Conservation (phyloP, 768 basidiomycete species). For the Pholiota microspora region DNA sequence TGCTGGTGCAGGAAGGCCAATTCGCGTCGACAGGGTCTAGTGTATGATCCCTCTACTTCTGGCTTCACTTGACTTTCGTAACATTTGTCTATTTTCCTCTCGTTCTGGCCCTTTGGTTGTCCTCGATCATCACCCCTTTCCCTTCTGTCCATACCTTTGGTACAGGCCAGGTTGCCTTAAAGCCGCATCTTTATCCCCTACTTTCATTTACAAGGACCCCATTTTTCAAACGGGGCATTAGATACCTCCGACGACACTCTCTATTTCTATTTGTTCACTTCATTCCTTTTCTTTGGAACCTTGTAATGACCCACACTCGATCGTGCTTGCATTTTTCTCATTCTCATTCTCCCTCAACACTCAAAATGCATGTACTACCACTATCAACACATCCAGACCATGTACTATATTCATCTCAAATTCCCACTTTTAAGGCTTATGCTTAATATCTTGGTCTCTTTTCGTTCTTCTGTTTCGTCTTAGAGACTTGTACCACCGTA, state of each 20-base stretch:
- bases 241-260: background rate
- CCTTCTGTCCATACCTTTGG: background rate
- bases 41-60: background rate
- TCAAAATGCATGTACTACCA: background rate
- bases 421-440: too few species aligned
- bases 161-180: background rate
- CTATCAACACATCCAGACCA: background rate
- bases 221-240: background rate
- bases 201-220: too few species aligned
- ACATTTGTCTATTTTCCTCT: too few species aligned
- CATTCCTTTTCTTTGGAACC: background rate
- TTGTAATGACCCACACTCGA: background rate
- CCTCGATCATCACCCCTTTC: background rate
- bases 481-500: background rate
- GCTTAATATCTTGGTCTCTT: too few species aligned
- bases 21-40: background rate
- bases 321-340: too few species aligned
- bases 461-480: background rate
- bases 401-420: too few species aligned
- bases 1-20: constrained; percentile 9
- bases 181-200: too few species aligned
- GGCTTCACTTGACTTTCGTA: too few species aligned
- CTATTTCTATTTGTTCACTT: background rate
- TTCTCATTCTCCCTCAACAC: background rate
- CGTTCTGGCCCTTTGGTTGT: too few species aligned